phyloP scores from a whole-genome alignment of 768 basidiomycete species.

The Tephrocybe sp. region DNA sequence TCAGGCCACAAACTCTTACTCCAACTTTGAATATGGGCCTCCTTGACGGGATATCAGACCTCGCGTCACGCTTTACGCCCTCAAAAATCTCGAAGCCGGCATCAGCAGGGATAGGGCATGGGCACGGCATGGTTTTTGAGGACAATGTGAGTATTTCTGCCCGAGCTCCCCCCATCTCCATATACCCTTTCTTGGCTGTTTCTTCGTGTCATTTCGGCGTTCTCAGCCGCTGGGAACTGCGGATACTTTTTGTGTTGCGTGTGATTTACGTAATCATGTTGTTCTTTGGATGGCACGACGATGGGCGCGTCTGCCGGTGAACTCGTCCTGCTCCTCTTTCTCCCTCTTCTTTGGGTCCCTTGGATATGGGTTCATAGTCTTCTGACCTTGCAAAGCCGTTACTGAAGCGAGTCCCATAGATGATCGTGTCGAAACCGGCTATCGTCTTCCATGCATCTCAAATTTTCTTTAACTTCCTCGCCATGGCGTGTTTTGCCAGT shows the following conservation, averaged over 20 bases:
- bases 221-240: not conserved
- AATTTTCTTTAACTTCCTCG: constrained; percentile 90
- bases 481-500: constrained; percentile 89
- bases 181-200: constrained; percentile 6
- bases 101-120: constrained; percentile 58
- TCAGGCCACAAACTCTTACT: not conserved
- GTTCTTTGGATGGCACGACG: constrained; percentile 39
- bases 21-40: constrained; percentile 43
- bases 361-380: constrained; percentile 65
- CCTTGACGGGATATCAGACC: constrained; percentile 56
- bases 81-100: constrained; percentile 39
- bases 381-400: constrained; percentile 8
- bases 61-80: constrained; percentile 46
- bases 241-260: constrained; percentile 4
- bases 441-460: constrained; percentile 77
- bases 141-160: constrained; percentile 63
- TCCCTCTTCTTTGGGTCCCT: constrained; percentile 62
- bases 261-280: constrained; percentile 47
- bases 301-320: constrained; percentile 38
- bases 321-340: constrained; percentile 62
- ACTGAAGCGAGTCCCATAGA: constrained; percentile 41
- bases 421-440: constrained; percentile 84
- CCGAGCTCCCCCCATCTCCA: not conserved
- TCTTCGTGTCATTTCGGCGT: constrained; percentile 5
- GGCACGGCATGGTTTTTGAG: constrained; percentile 61